Percentiles rank a stretch among this genome's conserved stretches.
These are phyloP conservation scores for Phytopythium cucurbitacearum DNA, from an alignment of 352 stramenopile genomes.

Conservation along the genomic window DNA sequence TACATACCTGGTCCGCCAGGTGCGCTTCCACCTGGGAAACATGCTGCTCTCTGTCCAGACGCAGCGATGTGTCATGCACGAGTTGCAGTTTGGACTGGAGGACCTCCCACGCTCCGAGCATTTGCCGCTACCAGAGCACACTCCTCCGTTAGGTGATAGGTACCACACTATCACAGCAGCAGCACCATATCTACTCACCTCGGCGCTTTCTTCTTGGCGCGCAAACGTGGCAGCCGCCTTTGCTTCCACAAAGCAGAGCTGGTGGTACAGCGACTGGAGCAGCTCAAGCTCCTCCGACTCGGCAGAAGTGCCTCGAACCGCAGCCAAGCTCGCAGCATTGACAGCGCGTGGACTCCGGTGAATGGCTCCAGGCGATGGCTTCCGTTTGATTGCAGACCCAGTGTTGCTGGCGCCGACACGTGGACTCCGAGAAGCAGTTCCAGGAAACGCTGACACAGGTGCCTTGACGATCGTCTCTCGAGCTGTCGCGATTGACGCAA, in stretches of 20 bases:
- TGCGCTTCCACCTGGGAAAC: constrained; percentile 17
- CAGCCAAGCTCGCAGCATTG: not conserved
- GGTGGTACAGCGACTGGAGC: constrained; percentile 42
- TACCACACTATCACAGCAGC: not conserved
- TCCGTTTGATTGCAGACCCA: not conserved
- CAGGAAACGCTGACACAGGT: not conserved
- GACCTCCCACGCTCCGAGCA: constrained; percentile 31
- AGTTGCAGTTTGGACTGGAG: constrained; percentile 50
- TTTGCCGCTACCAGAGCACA: constrained; percentile 27
- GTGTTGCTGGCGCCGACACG: not conserved
- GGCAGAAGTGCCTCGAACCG: not conserved
- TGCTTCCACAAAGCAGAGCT: constrained; percentile 46
- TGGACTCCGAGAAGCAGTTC: not conserved
- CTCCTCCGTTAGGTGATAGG: not conserved
- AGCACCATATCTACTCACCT: constrained; percentile 20
- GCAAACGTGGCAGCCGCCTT: constrained; percentile 29
- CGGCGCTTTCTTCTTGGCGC: constrained; percentile 36
- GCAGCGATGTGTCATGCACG: constrained; percentile 34
- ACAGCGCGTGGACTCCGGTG: no score
- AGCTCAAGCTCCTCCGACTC: constrained; percentile 39
- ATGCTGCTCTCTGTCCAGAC: constrained; percentile 36
- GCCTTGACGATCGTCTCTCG: not conserved
- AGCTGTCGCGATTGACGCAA: no score
- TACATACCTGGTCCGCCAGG: constrained; percentile 21
- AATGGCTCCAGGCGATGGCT: no score